Conservation (phyloP, 2,329 filamentous ascomycete genomes). For the Tolypocladium nubicola region DNA sequence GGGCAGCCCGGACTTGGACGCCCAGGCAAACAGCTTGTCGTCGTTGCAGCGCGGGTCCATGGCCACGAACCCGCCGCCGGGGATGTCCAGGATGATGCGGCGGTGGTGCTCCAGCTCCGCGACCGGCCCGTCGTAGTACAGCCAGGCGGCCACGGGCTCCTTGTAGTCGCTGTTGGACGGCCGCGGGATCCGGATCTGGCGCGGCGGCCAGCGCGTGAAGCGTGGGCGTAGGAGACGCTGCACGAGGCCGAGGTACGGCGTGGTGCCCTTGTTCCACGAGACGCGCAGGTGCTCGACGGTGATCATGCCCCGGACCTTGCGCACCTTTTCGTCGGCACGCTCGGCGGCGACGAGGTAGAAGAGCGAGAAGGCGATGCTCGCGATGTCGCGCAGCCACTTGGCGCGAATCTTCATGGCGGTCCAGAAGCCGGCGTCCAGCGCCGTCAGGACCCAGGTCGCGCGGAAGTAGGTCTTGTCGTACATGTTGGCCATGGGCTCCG, state of each 20-base stretch:
- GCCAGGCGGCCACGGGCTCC: conserved; percentile 75
- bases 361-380: conserved; percentile 71
- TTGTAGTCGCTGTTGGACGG: conserved; percentile 72
- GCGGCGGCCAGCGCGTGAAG: conserved; percentile 70
- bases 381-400: conserved; percentile 72
- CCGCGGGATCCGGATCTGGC: conserved; percentile 73
- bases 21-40: conserved; percentile 89
- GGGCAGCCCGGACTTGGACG: conserved; percentile 77
- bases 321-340: conserved; percentile 90
- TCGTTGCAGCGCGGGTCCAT: conserved; percentile 95
- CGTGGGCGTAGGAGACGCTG: conserved; percentile 65
- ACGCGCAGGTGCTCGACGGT: conserved; percentile 87
- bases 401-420: conserved; percentile 83
- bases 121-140: conserved; percentile 88
- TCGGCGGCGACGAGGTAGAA: conserved; percentile 93
- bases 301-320: conserved; percentile 75
- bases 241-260: conserved; percentile 70
- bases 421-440: conserved; percentile 94
- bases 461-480: conserved; percentile 90
- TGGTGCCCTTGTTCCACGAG: conserved; percentile 90
- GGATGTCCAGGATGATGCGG: conserved; percentile 77
- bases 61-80: conserved; percentile 89
- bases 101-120: conserved; percentile 66
- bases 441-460: conserved; percentile 93
- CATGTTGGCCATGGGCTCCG: conserved; percentile 87